Conservation (phyloP, 768 basidiomycete species). For the Imleria badia region DNA sequence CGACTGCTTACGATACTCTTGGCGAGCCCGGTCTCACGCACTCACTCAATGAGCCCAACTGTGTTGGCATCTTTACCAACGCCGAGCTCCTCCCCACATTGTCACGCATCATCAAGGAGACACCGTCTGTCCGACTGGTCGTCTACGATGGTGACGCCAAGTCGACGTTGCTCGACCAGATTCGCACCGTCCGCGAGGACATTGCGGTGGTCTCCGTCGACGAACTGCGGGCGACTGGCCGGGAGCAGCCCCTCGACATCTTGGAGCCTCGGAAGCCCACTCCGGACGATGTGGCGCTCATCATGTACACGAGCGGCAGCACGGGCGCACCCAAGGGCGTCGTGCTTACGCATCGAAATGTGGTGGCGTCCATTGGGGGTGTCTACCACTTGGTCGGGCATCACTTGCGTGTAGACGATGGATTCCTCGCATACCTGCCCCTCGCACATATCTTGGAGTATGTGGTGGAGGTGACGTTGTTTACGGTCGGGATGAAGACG, state of each 20-base stretch:
- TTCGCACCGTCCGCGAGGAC: slow-evolving; percentile 53
- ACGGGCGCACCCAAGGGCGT: slow-evolving; percentile 97
- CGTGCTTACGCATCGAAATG: slow-evolving; percentile 81
- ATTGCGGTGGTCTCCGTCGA: slow-evolving; percentile 65
- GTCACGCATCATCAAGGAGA: slow-evolving; percentile 64
- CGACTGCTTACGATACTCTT: no score
- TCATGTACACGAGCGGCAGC: slow-evolving; percentile 88
- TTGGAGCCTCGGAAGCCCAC: slow-evolving; percentile 52
- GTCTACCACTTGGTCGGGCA: slow-evolving; percentile 66
- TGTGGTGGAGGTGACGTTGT: slow-evolving; percentile 73
- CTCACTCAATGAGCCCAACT: slow-evolving; percentile 86
- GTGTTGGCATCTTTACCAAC: slow-evolving; percentile 87
- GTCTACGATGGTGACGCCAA: slow-evolving; percentile 80
- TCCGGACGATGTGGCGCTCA: slow-evolving; percentile 54
- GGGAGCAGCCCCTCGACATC: slow-evolving; percentile 48
- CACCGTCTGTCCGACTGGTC: slow-evolving; percentile 74
- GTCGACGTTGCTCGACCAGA: slow-evolving; percentile 52
- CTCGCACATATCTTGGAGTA: slow-evolving; percentile 95
- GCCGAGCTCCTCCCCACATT: slow-evolving; percentile 84
- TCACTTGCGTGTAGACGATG: slow-evolving; percentile 36
- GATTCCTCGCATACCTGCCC: slow-evolving; percentile 87
- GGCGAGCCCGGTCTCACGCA: slow-evolving; percentile 87
- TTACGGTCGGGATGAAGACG: slow-evolving; percentile 73
- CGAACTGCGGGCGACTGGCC: slow-evolving; percentile 70
- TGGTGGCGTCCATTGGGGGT: slow-evolving; percentile 85